A percentile compares a stretch with the other conserved stretches of the same genome.
These are phyloP conservation scores for Trypanosoma melophagium DNA, from an alignment of 208 protist genomes.

Conservation along the genomic window DNA sequence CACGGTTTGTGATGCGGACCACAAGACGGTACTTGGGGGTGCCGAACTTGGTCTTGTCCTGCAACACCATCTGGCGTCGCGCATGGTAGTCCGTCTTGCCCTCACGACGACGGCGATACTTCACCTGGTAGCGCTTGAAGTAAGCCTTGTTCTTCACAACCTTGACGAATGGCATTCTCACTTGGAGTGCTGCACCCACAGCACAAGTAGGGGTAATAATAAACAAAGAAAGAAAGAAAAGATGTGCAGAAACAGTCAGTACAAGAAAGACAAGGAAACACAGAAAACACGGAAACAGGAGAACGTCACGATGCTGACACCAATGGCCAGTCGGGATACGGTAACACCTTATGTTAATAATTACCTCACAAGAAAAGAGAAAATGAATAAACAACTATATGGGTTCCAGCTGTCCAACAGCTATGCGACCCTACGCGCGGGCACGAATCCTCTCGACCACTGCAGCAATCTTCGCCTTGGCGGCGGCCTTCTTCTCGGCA, in stretches of 20 bases:
- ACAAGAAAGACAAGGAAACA: too few species aligned
- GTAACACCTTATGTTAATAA: too few species aligned
- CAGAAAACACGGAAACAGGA: too few species aligned
- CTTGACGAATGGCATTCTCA: conserved; percentile 85
- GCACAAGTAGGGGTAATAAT: neutral
- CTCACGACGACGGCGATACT: conserved; percentile 97
- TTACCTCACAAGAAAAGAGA: neutral
- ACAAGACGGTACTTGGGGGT: conserved; percentile 98
- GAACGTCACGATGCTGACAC: too few species aligned
- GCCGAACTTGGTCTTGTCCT: conserved; percentile 99
- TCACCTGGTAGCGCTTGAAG: conserved; percentile 99
- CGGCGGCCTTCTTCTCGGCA: conserved; percentile 53
- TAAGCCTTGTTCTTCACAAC: conserved; percentile 95
- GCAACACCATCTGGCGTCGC: conserved; percentile 94
- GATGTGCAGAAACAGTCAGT: neutral
- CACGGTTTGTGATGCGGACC: conserved; percentile 97
- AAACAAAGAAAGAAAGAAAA: neutral
- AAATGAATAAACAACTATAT: neutral
- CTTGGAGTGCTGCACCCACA: neutral
- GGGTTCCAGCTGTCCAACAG: neutral
- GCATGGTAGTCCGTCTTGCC: conserved; percentile 99
- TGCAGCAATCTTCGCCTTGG: conserved; percentile 66
- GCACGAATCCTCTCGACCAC: conserved; percentile 56
- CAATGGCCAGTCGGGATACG: too few species aligned
- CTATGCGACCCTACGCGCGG: conserved; percentile 4